Conservation (phyloP, 2,329 filamentous ascomycete species). For the Blastomyces gilchristii region DNA sequence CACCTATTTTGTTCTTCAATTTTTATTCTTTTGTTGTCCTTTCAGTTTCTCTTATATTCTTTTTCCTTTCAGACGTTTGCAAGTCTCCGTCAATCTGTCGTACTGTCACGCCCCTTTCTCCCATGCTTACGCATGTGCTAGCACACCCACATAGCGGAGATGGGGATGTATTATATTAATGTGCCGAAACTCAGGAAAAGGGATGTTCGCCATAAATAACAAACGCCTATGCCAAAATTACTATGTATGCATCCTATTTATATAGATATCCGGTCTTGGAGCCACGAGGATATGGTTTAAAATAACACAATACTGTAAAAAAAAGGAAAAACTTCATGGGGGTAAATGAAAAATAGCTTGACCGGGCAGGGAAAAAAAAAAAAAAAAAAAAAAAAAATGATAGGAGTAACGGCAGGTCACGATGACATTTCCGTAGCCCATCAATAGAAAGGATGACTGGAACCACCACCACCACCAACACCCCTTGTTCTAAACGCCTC, state of each 20-base stretch:
- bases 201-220: background rate
- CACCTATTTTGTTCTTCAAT: background rate
- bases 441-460: background rate
- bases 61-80: no score
- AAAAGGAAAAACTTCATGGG: background rate
- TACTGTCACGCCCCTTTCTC: no score
- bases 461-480: background rate
- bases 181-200: background rate
- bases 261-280: conserved; percentile 1
- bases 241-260: background rate
- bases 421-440: background rate
- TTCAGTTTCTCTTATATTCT: no score
- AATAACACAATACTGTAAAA: background rate
- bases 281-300: background rate
- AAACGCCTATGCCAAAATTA: background rate
- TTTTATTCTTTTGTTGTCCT: background rate
- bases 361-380: no score
- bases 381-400: background rate
- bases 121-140: no score
- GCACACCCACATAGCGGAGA: background rate
- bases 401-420: background rate
- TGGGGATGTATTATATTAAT: background rate
- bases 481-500: background rate
- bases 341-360: background rate
- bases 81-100: no score